Base-by-base conservation (phyloP, 2,329 filamentous ascomycete species). In the Thielaviopsis punctulata region DNA sequence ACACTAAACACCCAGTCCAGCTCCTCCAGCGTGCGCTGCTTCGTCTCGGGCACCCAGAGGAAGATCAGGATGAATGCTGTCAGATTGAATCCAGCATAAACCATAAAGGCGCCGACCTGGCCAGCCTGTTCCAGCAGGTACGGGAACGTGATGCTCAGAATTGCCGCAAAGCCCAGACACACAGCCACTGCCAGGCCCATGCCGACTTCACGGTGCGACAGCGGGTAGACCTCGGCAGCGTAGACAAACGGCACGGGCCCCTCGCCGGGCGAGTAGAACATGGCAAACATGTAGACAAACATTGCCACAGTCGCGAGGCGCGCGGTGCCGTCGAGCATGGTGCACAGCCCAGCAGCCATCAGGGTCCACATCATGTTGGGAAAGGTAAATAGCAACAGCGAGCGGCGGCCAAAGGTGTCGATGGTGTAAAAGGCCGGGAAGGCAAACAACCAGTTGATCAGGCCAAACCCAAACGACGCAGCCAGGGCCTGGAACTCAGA, bases 371-470 rank as follows among this genome's bases (percentile, higher is more conserved):
- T 71, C 78, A 82, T 82, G 56, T 80, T 72, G 0, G 79, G 80
- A 60, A 83, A 82, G 3, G 80, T 83, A 59, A 80, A 77, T 3
- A 83, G 66, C 4, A 82, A 68, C 12, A 84, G 65, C 19, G 72
- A 68, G 21, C 80, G 73, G 21, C 80, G 76, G 8, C 79, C 80
- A 58, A 75, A 82, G 0, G 77, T 82, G 58, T 83, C 80, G 50
- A 83, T 82, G 2, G 79, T 81, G 68, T 73, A 80, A 54, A 82
- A 67, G 1, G 80, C 79, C 0, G 79, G 79, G 64, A 75, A 79
- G n/a, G 79, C 77, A 56, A 82, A 82, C 18, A 81, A 51, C 62
- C 81, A 82, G 59, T 80, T 80, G 56, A 80, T 68, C 19, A 79
- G 59, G 6, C 70, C 70, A 41, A 69, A 71, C 1, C 70, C 69